Conservation (phyloP, 2,329 filamentous ascomycete species). For the Pseudogymnoascus sp. region DNA sequence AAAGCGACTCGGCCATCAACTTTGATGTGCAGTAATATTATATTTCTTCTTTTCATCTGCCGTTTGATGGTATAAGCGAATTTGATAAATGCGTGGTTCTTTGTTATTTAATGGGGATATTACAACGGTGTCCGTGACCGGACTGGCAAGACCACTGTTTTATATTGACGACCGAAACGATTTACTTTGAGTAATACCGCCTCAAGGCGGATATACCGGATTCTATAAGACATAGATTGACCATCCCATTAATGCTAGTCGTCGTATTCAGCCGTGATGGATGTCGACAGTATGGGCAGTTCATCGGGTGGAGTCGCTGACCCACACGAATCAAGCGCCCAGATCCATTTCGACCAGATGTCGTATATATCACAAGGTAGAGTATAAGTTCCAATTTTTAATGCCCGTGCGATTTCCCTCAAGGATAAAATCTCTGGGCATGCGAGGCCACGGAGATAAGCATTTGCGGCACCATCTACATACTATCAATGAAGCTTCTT, state of each 20-base stretch:
- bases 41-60: neutral
- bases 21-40: neutral
- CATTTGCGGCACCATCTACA: neutral
- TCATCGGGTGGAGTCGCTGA: neutral
- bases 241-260: neutral
- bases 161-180: neutral
- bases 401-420: neutral
- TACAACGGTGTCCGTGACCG: no score
- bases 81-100: neutral
- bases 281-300: neutral
- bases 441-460: neutral
- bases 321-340: neutral
- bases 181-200: neutral
- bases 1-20: neutral
- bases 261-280: neutral
- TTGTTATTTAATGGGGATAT: neutral
- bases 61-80: neutral
- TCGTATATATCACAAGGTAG: neutral
- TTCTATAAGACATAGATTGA: neutral
- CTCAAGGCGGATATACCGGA: neutral
- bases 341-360: neutral
- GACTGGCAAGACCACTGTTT: neutral
- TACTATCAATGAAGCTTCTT: neutral
- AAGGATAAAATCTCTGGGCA: neutral
- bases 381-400: neutral